Evolutionary conservation across 345 rosid species (phyloP), one percentile per base, ranked within the genome.

Genomic region (Firmiana major): DNA sequence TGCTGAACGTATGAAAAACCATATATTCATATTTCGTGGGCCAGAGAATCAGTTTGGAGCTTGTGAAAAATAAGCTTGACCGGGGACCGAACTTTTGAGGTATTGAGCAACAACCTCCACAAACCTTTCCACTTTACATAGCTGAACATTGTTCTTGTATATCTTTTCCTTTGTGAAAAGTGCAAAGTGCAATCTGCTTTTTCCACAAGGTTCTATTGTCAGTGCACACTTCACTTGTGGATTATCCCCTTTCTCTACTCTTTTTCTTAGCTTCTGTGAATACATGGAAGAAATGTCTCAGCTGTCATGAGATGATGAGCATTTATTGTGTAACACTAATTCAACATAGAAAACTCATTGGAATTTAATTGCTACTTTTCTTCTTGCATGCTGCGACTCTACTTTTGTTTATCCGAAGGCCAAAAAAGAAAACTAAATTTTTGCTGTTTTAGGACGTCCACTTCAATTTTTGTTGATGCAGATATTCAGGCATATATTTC

Each of bases 111-210:
- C 43, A 54, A 54, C 59, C n/a, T 70, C 76, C 74, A 60, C 60
- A 73, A 71, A 54, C 15, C 28, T 58, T 24, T 73, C 53, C 74
- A 71, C 77, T 78, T 78, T 71, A 28, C 57, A 67, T 60, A 67
- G 71, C 62, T 62, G 68, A 66, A 73, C 71, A 71, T 65, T 73
- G 58, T 42, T 65, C 74, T 65, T 62, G 51, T 22, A 19, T 65
- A 66, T 72, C 40, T 66, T 75, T 75, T 70, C 71, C 12, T 78
- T 65, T 59, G 49, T 49, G 45, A 55, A 76, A 80, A 78, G 78
- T 58, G 69, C 64, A 77, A 75, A 81, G 70, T 80, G 81, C 72
- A 55, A 24, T 75, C 36, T 48, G 71, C 76, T 48, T 78, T 58
- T 74, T 66, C 36, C 71, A 31, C 31, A 65, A 53, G 58, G 17